phyloP scores from a whole-genome alignment of 2,329 filamentous ascomycete genomes.

The Fusarium austroafricanum region DNA sequence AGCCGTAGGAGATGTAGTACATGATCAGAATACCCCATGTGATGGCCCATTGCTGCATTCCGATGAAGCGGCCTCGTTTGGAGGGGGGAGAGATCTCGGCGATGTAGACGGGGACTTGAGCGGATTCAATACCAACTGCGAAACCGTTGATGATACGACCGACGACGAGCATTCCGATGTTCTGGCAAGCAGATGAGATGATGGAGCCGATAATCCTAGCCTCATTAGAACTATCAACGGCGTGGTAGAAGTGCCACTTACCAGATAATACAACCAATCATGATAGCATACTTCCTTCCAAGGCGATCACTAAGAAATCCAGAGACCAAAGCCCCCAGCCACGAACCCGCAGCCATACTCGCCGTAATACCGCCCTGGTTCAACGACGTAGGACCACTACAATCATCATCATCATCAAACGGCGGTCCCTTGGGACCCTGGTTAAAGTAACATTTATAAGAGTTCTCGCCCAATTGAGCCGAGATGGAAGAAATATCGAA shows the following conservation, averaged over 20 bases:
- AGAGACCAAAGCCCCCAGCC: conserved; percentile 61
- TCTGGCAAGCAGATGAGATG: conserved; percentile 58
- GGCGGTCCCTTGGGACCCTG: conserved; percentile 51
- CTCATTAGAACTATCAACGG: not conserved
- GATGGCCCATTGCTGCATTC: conserved; percentile 76
- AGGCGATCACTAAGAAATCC: conserved; percentile 62
- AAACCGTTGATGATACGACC: conserved; percentile 73
- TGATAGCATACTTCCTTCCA: conserved; percentile 63
- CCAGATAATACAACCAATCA: conserved; percentile 63
- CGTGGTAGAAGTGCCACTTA: conserved; percentile 46
- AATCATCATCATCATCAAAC: conserved; percentile 43
- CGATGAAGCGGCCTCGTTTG: conserved; percentile 52
- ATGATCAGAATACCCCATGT: conserved; percentile 77
- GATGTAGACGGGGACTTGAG: conserved; percentile 77
- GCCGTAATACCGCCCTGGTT: conserved; percentile 65
- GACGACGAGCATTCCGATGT: conserved; percentile 53
- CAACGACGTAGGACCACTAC: conserved; percentile 53
- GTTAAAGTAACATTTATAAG: conserved; percentile 55
- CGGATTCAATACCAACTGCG: conserved; percentile 72
- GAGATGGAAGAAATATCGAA: conserved; percentile 44
- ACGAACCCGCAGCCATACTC: conserved; percentile 64
- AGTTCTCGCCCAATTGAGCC: conserved; percentile 48
- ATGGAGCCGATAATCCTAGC: conserved; percentile 61
- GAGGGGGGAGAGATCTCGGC: conserved; percentile 75
- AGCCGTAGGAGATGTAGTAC: conserved; percentile 75